Conservation (phyloP, 192 early-diverging fungal species). For the Podila epicladia region DNA sequence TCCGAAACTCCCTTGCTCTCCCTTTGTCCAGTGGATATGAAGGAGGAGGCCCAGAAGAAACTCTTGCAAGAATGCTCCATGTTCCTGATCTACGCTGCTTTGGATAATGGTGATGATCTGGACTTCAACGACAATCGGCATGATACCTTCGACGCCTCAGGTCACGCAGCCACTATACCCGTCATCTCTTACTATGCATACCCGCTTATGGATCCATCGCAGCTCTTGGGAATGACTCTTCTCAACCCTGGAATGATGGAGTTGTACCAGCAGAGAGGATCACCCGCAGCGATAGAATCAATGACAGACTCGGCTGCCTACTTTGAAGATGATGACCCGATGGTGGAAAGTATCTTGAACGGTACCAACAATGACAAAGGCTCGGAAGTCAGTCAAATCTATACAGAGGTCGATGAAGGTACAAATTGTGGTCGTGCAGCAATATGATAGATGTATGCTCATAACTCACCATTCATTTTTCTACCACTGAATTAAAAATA, state of each 20-base stretch:
- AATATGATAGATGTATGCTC: neutral
- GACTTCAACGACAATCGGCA: neutral
- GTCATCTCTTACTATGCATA: constrained; percentile 26
- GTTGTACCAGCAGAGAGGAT: neutral
- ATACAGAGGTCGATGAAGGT: constrained; percentile 32
- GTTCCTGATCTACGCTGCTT: constrained; percentile 34
- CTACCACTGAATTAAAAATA: neutral
- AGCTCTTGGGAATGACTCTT: constrained; percentile 12
- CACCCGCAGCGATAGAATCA: neutral
- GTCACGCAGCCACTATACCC: neutral
- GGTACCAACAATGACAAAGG: constrained; percentile 7
- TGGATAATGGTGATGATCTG: constrained; percentile 5
- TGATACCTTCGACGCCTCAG: neutral
- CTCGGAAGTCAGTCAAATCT: neutral
- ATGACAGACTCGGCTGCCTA: neutral
- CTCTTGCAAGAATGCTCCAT: constrained; percentile 20
- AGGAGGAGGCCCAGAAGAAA: neutral
- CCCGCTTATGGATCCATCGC: constrained; percentile 21
- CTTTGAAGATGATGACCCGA: constrained; percentile 18
- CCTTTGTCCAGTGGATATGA: neutral
- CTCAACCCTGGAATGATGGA: constrained; percentile 20
- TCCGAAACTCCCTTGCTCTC: neutral
- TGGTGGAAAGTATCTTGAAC: constrained; percentile 40
- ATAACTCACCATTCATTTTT: neutral
- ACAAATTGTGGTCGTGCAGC: too few relatives aligned